Conservation (phyloP, 306 rosid genomes). For the Malus fusca region DNA sequence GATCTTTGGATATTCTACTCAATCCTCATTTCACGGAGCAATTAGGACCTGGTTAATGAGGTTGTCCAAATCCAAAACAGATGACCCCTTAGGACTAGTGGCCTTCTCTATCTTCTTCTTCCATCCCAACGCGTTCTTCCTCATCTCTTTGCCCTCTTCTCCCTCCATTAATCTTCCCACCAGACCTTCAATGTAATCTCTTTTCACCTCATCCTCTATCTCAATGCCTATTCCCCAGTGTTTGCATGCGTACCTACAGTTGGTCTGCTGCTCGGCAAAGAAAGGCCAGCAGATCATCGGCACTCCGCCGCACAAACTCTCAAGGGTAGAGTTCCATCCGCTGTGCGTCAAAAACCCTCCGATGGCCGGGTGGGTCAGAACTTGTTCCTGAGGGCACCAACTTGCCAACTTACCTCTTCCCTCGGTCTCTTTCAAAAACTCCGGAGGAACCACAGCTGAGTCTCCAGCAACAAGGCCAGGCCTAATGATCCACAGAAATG, state of each 20-base stretch:
- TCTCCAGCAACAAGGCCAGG: conserved; percentile 38
- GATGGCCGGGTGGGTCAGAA: conserved; percentile 38
- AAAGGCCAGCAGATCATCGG: conserved; percentile 71
- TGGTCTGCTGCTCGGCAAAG: conserved; percentile 62
- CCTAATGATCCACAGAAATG: conserved; percentile 51
- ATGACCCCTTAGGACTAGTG: conserved; percentile 21
- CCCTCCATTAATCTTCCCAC: conserved; percentile 48
- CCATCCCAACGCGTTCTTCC: conserved; percentile 33
- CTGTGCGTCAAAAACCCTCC: conserved; percentile 64
- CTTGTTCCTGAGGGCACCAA: conserved; percentile 68
- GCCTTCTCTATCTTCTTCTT: conserved; percentile 28
- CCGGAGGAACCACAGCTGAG: conserved; percentile 23
- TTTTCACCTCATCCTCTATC: conserved; percentile 34
- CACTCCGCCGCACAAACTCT: conserved; percentile 48
- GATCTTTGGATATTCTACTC: not conserved
- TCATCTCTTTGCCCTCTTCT: conserved; percentile 35
- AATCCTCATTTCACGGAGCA: not conserved
- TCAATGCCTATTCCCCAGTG: conserved; percentile 67
- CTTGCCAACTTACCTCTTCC: conserved; percentile 28
- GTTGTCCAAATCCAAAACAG: conserved; percentile 22
- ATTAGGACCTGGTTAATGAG: conserved; percentile 24
- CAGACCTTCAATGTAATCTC: conserved; percentile 32
- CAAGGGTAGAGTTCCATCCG: conserved; percentile 80
- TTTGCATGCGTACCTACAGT: conserved; percentile 41
- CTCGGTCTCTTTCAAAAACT: conserved; percentile 27